These are phyloP conservation scores for Penicillium sp. DNA, from an alignment of 2,329 filamentous ascomycete genomes.

Conservation along the genomic window DNA sequence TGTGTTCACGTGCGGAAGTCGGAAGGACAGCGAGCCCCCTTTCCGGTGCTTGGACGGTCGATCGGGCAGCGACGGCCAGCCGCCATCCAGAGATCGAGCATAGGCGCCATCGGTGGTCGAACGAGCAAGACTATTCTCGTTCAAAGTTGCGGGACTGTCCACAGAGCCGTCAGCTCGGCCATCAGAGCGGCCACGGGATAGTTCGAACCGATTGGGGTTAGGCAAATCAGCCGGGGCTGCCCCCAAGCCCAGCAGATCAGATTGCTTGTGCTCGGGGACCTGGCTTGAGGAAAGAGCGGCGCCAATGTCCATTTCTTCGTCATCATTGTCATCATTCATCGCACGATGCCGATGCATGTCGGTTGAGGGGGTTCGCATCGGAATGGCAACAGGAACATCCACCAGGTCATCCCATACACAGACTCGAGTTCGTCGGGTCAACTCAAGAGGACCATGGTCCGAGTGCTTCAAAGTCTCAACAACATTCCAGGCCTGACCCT, in stretches of 20 bases:
- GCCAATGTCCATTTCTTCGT: conserved; percentile 92
- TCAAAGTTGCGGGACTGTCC: conserved; percentile 34
- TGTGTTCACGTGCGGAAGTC: conserved; percentile 34
- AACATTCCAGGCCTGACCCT: conserved; percentile 98
- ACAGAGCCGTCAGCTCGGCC: conserved; percentile 27
- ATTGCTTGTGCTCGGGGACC: conserved; percentile 38
- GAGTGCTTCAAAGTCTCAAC: conserved; percentile 91
- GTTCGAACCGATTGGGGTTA: conserved; percentile 69
- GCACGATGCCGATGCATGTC: conserved; percentile 68
- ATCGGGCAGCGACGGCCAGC: conserved; percentile 34
- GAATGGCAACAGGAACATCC: conserved; percentile 89
- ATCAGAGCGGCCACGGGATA: conserved; percentile 45
- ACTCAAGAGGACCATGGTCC: conserved; percentile 87
- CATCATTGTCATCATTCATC: conserved; percentile 49
- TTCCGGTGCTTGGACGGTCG: conserved; percentile 32
- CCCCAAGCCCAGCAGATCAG: conserved; percentile 64
- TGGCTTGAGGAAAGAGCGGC: conserved; percentile 56
- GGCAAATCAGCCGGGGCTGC: conserved; percentile 57
- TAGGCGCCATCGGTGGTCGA: conserved; percentile 28
- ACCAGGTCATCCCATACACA: conserved; percentile 98
- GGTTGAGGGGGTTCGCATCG: conserved; percentile 75
- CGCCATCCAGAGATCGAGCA: conserved; percentile 32
- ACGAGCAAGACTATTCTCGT: conserved; percentile 26
- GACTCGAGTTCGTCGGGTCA: conserved; percentile 82
- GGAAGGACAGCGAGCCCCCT: conserved; percentile 38